Base-by-base conservation (phyloP, 2,329 filamentous ascomycete genomes). In the Purpureocillium takamizusanense region DNA sequence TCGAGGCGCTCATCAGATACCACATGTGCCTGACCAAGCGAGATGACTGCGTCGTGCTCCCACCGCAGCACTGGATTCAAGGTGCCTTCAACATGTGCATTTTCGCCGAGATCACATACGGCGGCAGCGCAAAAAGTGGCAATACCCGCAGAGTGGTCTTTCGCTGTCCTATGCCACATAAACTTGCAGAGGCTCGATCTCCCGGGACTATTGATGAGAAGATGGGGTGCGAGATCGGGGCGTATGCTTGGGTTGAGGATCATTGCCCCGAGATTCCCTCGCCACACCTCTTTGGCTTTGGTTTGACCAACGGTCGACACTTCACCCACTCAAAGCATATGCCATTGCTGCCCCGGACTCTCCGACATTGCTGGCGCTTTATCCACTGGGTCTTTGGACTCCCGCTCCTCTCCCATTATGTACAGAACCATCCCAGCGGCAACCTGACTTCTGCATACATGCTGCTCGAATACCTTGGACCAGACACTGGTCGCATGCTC, bases 181-280 rank as follows among this genome's bases (percentile, higher is more conserved):
- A 58, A 35, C 46, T 65, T 14, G 65, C 62, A 14, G 64, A 68
- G 40, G 38, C 38, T 6, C 40, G 33, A 12, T 50, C 56, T 37
- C 61, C 62, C 11, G 65, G 63, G 10, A 66, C 57, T 31, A 53
- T 57, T 13, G 59, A 69, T 27, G 65, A 69, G 50, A 69, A 69
- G 51, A n/a, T 68, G n/a, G 33, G 49, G 15, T 42, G 38, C n/a
- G 52, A 56, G 35, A 46, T 51, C 3, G 51, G 39, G 13, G 40
- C 51, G 5, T 55, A 54, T 29, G 31, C 35, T 2, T 56, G 49
- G 51, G 43, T 56, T 31, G 45, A 54, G 38, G 36, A 52, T 31
- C 30, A 51, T 33, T 56, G 53, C 37, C 42, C 46, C 7, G 44
- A 49, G 21, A 41, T 55, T 18, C 47, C 44, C 29, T 49, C 53